Evolutionary conservation across 2,329 filamentous ascomycete genomes (phyloP), one percentile per base, ranked within the genome.

Genomic region (Xylaria sp.): DNA sequence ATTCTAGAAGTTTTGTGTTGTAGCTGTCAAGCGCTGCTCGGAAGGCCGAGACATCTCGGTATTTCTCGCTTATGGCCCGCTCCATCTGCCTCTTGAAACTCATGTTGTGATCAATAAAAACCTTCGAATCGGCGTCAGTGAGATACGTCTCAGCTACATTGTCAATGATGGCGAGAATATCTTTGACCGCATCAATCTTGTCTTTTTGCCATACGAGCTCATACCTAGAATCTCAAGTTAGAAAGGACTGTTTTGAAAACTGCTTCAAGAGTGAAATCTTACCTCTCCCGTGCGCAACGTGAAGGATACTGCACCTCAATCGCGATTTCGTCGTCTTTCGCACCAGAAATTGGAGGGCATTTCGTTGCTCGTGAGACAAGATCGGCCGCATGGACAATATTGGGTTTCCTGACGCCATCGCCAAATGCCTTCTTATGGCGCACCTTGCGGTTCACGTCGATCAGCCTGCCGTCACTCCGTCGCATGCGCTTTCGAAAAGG

Each of bases 221-320:
- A 77, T 93, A 94, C 73, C 90, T 85, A 72, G 28, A 56, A 66
- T 44, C 46, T 60, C 33, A 70, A n/a, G 58, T 61, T 63, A 65
- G 69, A 42, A 63, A 65, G 69, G 40, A 63, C 63, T 48, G 62
- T 54, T 42, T 44, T 31, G 59, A 68, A 75, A 62, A 64, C 54
- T 31, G n/a, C 20, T 15, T 13, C 17, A 40, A 17, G n/a, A 28
- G 49, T 15, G 28, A 56, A 33, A 33, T 49, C 81, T 75, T 83
- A 92, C 89, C 86, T 88, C 80, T 96, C 93, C 62, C 87, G 87
- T 59, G 86, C 85, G 65, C 89, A 87, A 70, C 86, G 83, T 79
- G 93, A 94, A 10, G 96, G 95, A 80, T 98, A 98, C 79, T 96
- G 92, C 73, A 98, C 82, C 76, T 90, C 84, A 67, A 97, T 87